Evolutionary conservation across 1,284 basidiomycete genomes (phyloP), one percentile per base, ranked within the genome.

Genomic region (Cystobasidium sp.): DNA sequence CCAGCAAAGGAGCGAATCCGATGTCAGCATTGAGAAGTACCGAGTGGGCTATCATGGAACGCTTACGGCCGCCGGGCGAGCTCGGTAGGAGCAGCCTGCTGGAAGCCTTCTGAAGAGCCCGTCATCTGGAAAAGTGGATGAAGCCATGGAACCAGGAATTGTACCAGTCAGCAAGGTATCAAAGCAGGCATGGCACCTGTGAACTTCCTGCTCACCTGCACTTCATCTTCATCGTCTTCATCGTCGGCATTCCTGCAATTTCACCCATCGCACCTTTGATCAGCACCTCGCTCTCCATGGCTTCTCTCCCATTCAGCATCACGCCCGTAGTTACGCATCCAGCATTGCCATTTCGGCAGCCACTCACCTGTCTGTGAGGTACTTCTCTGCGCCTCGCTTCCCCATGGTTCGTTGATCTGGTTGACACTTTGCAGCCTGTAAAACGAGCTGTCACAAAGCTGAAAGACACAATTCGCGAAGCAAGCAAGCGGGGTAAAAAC

Each of bases 311-410:
- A 47, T 16, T 3, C 20, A 51, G 46, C 10, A 47, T 3, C 9
- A 39, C 20, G 20, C 46, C 31, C 1, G 24, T 3, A 6, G 41
- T 10, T 44, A 6, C 62, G 51, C 18, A 18, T 14, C 14, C 9
- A 2, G n/a, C 16, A n/a, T 37, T 14, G 24, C 55, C 14, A 37
- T 44, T 20, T 9, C 49, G 6, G 44, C 14, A 24, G 49, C 16
- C n/a, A 14, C 58, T 39, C 41, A 70, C 71, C 74, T 65, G 62
- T 78, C 77, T 16, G 78, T 79, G 10, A 79, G 73, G 53, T 79
- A 76, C 68, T 77, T 77, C 37, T 79, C 77, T 41, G 78, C 78
- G n/a, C 69, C 78, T 20, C 78, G 75, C 70, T 79, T 79, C 39
- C 41, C 58, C 20, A 6, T 46, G 7, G 22, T 18, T 14, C 44